Evolutionary conservation across 2,329 filamentous ascomycete genomes (phyloP), one percentile per base, ranked within the genome.

Genomic region (Sporothrix variecibatus): DNA sequence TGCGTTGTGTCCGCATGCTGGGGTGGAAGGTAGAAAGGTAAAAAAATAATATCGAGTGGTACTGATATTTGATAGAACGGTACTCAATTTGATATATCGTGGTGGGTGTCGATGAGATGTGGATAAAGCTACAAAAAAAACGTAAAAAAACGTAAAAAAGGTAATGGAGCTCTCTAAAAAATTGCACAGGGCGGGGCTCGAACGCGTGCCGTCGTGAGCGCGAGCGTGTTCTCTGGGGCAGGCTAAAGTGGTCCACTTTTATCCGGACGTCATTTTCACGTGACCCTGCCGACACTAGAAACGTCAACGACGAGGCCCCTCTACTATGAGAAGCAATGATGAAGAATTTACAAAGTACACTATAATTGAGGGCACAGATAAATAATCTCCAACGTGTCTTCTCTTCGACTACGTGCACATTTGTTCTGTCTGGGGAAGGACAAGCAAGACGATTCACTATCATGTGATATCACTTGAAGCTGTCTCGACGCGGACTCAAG

Each of bases 161-260:
- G 26, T 31, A 71, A 75, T 38, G 58, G 53, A 56, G 53, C 51
- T 67, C 51, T 67, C 12, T 9, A 51, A 60, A 71, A 67, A 71
- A 60, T 40, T 38, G 60, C 31, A n/a, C 65, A 46, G 34, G 67
- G 76, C 76, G 76, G 76, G 76, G 75, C 75, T 77, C 76, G 76
- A 77, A 77, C 75, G 56, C 75, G 67, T 43, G 70, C 72, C 65
- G 71, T 73, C 38, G 62, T 38, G 62, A 15, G n/a, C 72, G 40
- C 40, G 40, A 49, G 43, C 67, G 67, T 53, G 67, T 69, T 65
- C 23, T 69, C 4, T 56, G 43, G 23, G 12, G 28, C 26, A 60
- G n/a, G 15, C n/a, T 68, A 31, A 51, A 68, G 43, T 68, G 43
- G 46, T 9, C 67, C 67, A 38, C 28, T 53, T 53, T 69, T 51